These are phyloP conservation scores for Penicillium maclennaniae DNA, from an alignment of 495 filamentous ascomycete genomes.

Conservation along the genomic window DNA sequence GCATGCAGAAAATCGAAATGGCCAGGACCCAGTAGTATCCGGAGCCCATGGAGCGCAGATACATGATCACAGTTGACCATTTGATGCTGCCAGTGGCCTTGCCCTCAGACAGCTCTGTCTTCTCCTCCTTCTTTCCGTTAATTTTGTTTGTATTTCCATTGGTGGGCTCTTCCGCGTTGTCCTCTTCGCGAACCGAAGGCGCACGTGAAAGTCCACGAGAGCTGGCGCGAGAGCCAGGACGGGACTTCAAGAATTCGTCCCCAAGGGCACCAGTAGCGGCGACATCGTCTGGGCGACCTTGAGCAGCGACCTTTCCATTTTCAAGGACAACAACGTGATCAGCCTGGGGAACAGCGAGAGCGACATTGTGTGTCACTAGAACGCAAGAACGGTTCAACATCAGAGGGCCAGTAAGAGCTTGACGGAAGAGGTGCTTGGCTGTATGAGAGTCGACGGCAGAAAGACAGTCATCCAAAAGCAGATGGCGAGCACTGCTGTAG, in stretches of 20 bases:
- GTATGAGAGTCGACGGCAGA: constrained; percentile 99
- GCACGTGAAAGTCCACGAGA: constrained; percentile 71
- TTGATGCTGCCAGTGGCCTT: constrained; percentile 85
- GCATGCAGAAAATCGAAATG: constrained; percentile 65
- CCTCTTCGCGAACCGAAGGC: constrained; percentile 53
- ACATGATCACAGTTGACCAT: constrained; percentile 76
- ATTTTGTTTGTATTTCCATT: constrained; percentile 30
- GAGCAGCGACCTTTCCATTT: constrained; percentile 74
- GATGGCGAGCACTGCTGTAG: constrained; percentile 85
- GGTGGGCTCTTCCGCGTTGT: constrained; percentile 1
- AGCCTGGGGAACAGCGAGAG: constrained; percentile 74
- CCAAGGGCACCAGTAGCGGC: constrained; percentile 80
- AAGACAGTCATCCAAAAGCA: constrained; percentile 92
- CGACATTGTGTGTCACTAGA: constrained; percentile 92
- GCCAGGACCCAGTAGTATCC: constrained; percentile 93
- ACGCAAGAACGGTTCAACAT: constrained; percentile 91
- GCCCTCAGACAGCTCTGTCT: constrained; percentile 59
- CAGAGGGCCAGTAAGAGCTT: constrained; percentile 84
- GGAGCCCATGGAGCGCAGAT: constrained; percentile 81
- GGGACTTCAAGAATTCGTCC: constrained; percentile 74
- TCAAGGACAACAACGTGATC: constrained; percentile 79
- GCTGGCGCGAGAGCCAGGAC: constrained; percentile 57
- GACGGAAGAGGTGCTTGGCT: constrained; percentile 95
- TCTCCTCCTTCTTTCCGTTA: constrained; percentile 32
- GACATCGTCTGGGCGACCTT: constrained; percentile 73